Evolutionary conservation across 306 rosid genomes (phyloP).

Genomic region (Prosopis cineraria): DNA sequence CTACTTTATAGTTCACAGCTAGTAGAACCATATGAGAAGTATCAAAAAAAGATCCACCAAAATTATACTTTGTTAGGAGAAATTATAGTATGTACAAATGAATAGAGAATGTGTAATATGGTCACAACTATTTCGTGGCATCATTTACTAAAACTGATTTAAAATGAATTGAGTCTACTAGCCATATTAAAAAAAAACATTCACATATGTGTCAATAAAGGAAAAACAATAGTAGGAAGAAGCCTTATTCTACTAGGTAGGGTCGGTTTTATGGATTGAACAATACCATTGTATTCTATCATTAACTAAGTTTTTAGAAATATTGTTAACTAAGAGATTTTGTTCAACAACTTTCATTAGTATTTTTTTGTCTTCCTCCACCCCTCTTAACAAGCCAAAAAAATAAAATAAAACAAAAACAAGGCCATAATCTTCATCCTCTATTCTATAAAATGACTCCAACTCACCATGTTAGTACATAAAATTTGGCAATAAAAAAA

Average conservation of each 20-base stretch:
- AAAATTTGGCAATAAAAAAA: constrained; percentile 22
- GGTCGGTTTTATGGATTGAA: too few species aligned
- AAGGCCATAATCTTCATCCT: neutral
- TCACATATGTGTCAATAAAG: neutral
- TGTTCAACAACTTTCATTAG: too few species aligned
- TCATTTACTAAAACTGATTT: neutral
- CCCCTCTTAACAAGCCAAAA: too few species aligned
- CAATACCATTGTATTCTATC: too few species aligned
- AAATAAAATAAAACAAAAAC: neutral
- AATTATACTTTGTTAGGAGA: neutral
- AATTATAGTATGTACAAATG: neutral
- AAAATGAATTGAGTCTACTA: neutral
- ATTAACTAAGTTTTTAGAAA: too few species aligned
- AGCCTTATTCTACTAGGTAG: too few species aligned
- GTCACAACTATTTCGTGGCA: neutral
- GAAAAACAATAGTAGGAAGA: too few species aligned
- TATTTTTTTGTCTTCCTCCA: too few species aligned
- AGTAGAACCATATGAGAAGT: neutral
- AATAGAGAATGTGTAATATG: neutral
- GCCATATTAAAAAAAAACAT: neutral
- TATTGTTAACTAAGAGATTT: too few species aligned
- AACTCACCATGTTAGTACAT: constrained; percentile 13
- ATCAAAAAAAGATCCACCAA: neutral
- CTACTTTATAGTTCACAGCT: constrained; percentile 15
- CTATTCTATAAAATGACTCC: neutral